Evolutionary conservation across 441 rosid genomes (phyloP).

Genomic region (Aquilaria agallochum): DNA sequence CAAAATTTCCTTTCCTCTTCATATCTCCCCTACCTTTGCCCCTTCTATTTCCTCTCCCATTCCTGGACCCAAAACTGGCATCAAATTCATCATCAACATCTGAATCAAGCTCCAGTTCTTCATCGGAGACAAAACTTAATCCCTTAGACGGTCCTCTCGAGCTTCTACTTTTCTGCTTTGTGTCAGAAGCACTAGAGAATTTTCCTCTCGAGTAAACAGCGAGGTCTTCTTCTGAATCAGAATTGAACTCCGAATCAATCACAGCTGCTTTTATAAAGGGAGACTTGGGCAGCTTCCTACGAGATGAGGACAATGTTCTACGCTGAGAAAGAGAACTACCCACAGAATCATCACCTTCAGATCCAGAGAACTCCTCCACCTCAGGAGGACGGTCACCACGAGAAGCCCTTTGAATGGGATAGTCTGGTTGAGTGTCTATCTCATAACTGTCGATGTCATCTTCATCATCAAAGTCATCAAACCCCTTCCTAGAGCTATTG

Average conservation of each 20-base stretch:
- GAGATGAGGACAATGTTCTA: slow-evolving; percentile 24
- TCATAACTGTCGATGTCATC: slow-evolving; percentile 93
- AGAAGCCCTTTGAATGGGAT: slow-evolving; percentile 29
- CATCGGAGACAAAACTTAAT: slow-evolving; percentile 68
- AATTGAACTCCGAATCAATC: slow-evolving; percentile 35
- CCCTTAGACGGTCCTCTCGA: slow-evolving; percentile 36
- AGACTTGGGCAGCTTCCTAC: slow-evolving; percentile 26
- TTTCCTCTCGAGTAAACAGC: slow-evolving; percentile 60
- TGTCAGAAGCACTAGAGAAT: slow-evolving; percentile 64
- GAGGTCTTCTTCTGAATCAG: slow-evolving; percentile 54
- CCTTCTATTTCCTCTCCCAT: slow-evolving; percentile 20
- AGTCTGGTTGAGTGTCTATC: slow-evolving; percentile 44
- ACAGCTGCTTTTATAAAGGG: slow-evolving; percentile 23
- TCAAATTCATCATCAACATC: slow-evolving; percentile 41
- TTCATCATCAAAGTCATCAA: slow-evolving; percentile 84
- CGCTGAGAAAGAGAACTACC: slow-evolving; percentile 18
- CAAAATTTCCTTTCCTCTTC: slow-evolving; percentile 23
- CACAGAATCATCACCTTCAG: slow-evolving; percentile 30
- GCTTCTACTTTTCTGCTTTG: slow-evolving; percentile 30
- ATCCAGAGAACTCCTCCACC: slow-evolving; percentile 35
- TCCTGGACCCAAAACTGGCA: slow-evolving; percentile 25
- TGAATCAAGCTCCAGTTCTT: slow-evolving; percentile 46
- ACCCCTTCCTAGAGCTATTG: slow-evolving; percentile 47
- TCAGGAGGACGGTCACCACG: slow-evolving; percentile 40
- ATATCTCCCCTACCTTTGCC: slow-evolving; percentile 25